Evolutionary conservation across 140 eudicot genomes (phyloP).

Genomic region (Stevia rebaudiana): DNA sequence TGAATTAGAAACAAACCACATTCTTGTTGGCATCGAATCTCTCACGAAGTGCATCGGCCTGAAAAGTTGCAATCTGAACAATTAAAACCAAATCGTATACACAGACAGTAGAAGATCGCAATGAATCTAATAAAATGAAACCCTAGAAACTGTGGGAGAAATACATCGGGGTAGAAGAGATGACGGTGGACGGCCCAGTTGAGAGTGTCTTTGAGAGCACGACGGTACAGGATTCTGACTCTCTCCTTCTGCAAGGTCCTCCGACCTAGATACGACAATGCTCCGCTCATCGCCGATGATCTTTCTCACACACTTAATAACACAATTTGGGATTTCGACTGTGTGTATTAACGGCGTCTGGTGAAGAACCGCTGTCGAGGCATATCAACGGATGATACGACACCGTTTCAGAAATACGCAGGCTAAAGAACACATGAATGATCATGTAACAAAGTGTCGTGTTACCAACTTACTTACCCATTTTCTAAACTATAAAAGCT

Average conservation of each 20-base stretch:
- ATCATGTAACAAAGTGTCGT: no score
- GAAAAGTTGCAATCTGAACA: background rate
- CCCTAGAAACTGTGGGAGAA: conserved; percentile 7
- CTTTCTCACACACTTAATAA: conserved; percentile 8
- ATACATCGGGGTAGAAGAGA: conserved; percentile 91
- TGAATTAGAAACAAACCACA: conserved; percentile 45
- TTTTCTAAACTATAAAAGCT: no score
- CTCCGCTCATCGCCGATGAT: conserved; percentile 44
- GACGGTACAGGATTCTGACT: conserved; percentile 78
- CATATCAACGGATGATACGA: background rate
- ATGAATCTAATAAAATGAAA: background rate
- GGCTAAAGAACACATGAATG: no score
- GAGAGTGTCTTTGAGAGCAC: conserved; percentile 88
- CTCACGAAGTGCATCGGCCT: conserved; percentile 90
- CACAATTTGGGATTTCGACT: conserved; percentile 1
- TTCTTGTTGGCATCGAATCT: conserved; percentile 74
- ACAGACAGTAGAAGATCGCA: background rate
- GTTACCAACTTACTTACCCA: no score
- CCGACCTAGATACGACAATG: conserved; percentile 60
- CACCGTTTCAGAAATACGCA: no score
- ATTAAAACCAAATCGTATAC: background rate
- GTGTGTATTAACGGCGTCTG: conserved; percentile 4
- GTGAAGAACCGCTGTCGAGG: background rate
- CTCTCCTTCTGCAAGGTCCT: conserved; percentile 89
- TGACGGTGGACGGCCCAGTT: conserved; percentile 99